Percentiles rank a stretch among this genome's conserved stretches.
These are phyloP conservation scores for Urochloa ruziziensis DNA, from an alignment of 176 grass and related monocot genomes.

Conservation along the genomic window DNA sequence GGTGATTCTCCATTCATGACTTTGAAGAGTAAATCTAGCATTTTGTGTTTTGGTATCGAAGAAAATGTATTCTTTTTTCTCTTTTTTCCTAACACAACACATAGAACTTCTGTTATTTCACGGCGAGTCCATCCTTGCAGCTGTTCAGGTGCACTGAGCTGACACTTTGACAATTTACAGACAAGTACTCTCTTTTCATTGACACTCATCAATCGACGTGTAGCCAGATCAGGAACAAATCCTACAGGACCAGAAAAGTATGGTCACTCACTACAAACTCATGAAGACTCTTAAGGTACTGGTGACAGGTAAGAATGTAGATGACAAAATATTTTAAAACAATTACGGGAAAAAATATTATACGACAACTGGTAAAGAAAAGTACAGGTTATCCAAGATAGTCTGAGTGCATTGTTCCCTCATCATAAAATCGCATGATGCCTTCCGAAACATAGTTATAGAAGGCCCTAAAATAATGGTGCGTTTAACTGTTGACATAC, in stretches of 20 bases:
- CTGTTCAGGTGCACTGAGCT: too few species aligned
- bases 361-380: not conserved
- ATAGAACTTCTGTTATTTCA: conserved; percentile 55
- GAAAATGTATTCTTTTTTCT: conserved; percentile 41
- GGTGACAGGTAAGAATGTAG: not conserved
- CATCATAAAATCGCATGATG: not conserved
- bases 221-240: conserved; percentile 40
- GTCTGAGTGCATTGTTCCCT: not conserved
- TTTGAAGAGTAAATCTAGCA: conserved; percentile 61
- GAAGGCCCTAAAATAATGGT: too few species aligned
- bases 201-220: conserved; percentile 31
- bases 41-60: conserved; percentile 35
- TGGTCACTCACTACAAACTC: not conserved
- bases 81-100: conserved; percentile 36
- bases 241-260: conserved; percentile 17
- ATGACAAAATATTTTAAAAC: not conserved
- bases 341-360: not conserved
- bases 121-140: conserved; percentile 22
- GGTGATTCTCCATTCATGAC: conserved; percentile 39
- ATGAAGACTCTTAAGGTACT: not conserved
- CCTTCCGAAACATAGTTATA: too few species aligned
- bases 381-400: not conserved
- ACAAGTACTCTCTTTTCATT: too few species aligned
- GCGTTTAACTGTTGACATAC: too few species aligned
- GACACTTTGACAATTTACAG: too few species aligned